phyloP scores from a whole-genome alignment of 192 early-diverging fungal genomes.

The Coemansia sp. region DNA sequence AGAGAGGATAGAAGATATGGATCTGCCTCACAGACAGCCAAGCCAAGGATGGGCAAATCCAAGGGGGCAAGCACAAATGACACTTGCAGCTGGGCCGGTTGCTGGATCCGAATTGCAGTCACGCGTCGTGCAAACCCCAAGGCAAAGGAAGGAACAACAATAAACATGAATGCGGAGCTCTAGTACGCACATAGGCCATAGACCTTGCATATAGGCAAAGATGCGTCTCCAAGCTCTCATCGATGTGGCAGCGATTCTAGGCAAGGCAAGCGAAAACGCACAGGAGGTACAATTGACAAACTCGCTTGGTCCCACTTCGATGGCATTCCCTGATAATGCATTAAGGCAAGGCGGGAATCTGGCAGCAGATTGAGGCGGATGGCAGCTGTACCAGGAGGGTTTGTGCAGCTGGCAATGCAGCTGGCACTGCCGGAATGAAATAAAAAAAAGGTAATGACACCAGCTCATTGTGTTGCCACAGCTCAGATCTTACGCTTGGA shows the following conservation, averaged over 20 bases:
- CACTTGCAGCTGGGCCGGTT: neutral
- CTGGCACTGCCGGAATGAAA: constrained; percentile 5
- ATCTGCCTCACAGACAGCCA: neutral
- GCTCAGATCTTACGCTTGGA: neutral
- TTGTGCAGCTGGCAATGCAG: neutral
- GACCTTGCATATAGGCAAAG: neutral
- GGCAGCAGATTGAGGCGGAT: neutral
- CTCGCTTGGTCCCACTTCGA: neutral
- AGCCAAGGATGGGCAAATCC: neutral
- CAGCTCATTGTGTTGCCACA: neutral
- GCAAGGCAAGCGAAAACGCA: constrained; percentile 8
- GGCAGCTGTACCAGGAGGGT: neutral
- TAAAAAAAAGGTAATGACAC: neutral
- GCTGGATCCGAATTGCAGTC: constrained; percentile 10
- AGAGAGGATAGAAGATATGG: neutral
- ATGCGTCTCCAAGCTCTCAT: neutral
- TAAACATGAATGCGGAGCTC: neutral
- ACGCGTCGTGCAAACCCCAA: neutral
- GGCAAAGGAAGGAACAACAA: neutral
- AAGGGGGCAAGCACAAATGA: neutral
- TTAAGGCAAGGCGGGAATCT: neutral
- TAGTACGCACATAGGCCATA: neutral
- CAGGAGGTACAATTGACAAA: neutral
- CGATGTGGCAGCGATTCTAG: neutral
- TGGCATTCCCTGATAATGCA: neutral